These are phyloP conservation scores for Tolypocladium amazonense DNA, from an alignment of 2,329 filamentous ascomycete species.

Conservation along the genomic window DNA sequence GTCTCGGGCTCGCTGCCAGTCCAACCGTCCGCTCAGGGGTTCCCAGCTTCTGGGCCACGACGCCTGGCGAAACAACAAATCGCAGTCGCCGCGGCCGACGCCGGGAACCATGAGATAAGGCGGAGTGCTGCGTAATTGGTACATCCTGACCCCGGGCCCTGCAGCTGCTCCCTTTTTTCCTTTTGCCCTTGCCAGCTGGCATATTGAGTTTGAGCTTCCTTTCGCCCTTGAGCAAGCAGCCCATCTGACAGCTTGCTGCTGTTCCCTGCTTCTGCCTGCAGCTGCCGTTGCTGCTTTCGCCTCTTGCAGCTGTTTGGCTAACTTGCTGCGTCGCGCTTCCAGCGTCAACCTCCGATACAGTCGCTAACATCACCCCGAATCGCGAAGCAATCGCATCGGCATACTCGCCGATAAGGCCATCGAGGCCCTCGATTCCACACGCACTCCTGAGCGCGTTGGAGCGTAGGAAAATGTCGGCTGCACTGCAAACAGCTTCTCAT, in stretches of 20 bases:
- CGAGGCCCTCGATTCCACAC: conserved; percentile 4
- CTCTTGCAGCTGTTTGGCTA: neutral
- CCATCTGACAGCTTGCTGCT: neutral
- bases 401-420: neutral
- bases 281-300: neutral
- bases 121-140: conserved; percentile 25
- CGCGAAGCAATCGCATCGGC: neutral
- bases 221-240: neutral
- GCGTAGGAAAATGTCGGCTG: conserved; percentile 36
- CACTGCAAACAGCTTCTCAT: conserved; percentile 49
- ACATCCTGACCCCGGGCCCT: conserved; percentile 11
- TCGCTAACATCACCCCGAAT: neutral
- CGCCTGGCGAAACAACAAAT: conserved; percentile 21
- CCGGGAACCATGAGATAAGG: conserved; percentile 32
- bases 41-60: conserved; percentile 10
- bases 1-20: neutral
- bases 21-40: conserved; percentile 12
- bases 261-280: neutral
- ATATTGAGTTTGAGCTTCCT: neutral
- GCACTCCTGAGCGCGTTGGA: conserved; percentile 4
- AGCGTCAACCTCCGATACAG: neutral
- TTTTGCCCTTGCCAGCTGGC: neutral
- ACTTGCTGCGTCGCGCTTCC: neutral
- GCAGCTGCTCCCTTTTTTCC: conserved; percentile 3
- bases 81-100: conserved; percentile 15